These are phyloP conservation scores for Cutaneotrichosporon spelunceum DNA, from an alignment of 1,284 basidiomycete genomes.

Conservation along the genomic window DNA sequence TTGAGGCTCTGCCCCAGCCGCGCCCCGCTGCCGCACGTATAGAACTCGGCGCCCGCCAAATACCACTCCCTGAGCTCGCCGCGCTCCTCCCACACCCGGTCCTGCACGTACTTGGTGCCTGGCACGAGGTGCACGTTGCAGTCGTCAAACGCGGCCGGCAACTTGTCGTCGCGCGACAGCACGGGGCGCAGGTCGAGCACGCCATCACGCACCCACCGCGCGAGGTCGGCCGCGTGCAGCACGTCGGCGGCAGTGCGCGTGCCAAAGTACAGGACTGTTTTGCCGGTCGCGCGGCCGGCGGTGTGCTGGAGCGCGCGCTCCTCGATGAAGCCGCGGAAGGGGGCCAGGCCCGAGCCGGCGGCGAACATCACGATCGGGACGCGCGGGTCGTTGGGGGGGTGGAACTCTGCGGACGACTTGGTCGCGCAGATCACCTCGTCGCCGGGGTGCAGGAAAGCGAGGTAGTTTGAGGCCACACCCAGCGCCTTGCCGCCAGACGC, in stretches of 20 bases:
- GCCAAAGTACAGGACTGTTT: conserved; percentile 57
- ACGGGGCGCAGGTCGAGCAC: conserved; percentile 58
- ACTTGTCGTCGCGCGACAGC: conserved; percentile 52
- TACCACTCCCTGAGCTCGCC: conserved; percentile 50
- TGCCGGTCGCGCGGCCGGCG: conserved; percentile 55
- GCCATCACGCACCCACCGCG: conserved; percentile 55
- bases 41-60: conserved; percentile 54
- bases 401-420: conserved; percentile 55
- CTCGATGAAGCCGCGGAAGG: conserved; percentile 59
- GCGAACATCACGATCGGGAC: conserved; percentile 57
- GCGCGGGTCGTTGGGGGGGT: conserved; percentile 54
- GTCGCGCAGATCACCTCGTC: conserved; percentile 56
- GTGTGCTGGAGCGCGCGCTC: conserved; percentile 57
- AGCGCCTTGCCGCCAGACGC: conserved; percentile 49
- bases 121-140: too few relatives aligned
- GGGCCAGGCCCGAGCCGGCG: conserved; percentile 57
- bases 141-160: too few relatives aligned
- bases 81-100: conserved; percentile 56
- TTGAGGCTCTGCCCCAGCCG: conserved; percentile 19
- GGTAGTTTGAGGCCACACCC: conserved; percentile 57
- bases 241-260: conserved; percentile 53
- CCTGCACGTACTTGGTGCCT: conserved; percentile 29
- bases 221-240: conserved; percentile 55
- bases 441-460: conserved; percentile 54
- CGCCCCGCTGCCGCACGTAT: conserved; percentile 53